A percentile compares a stretch with the other conserved stretches of the same genome.
These are phyloP conservation scores for Lactarius akahatsu DNA, from an alignment of 768 basidiomycete species.

Conservation along the genomic window DNA sequence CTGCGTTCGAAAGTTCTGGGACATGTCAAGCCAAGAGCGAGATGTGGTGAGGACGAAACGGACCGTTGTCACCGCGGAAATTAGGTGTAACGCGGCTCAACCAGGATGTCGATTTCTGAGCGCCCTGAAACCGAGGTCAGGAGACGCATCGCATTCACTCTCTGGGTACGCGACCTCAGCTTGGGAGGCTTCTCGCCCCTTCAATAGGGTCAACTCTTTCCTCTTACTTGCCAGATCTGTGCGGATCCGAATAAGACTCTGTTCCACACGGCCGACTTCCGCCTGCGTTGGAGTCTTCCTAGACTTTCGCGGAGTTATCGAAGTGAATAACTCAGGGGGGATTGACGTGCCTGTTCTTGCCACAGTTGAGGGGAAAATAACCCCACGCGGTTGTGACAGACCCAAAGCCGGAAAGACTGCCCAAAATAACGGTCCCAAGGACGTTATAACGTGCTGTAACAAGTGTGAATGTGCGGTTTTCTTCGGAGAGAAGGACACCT, in stretches of 20 bases:
- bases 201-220: slow-evolving; percentile 33
- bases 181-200: slow-evolving; percentile 34
- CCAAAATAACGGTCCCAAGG: slow-evolving; percentile 76
- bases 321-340: neutral
- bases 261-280: slow-evolving; percentile 55
- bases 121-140: slow-evolving; percentile 23
- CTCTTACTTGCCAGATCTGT: slow-evolving; percentile 51
- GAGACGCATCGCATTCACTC: neutral
- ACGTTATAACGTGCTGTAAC: slow-evolving; percentile 65
- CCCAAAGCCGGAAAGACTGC: slow-evolving; percentile 76
- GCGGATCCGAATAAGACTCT: slow-evolving; percentile 57
- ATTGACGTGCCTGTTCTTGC: slow-evolving; percentile 18
- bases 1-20: slow-evolving; percentile 29
- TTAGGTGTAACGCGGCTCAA: slow-evolving; percentile 49
- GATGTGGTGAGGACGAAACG: neutral
- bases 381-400: slow-evolving; percentile 67
- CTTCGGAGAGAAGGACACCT: slow-evolving; percentile 40
- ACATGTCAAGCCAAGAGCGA: slow-evolving; percentile 4
- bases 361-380: slow-evolving; percentile 47
- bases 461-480: slow-evolving; percentile 40
- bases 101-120: slow-evolving; percentile 39
- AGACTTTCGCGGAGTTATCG: neutral
- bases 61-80: slow-evolving; percentile 48
- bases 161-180: slow-evolving; percentile 29
- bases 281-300: slow-evolving; percentile 29